Evolutionary conservation across 768 basidiomycete genomes (phyloP), one percentile per base, ranked within the genome.

Genomic region (Termitomyces sp.): DNA sequence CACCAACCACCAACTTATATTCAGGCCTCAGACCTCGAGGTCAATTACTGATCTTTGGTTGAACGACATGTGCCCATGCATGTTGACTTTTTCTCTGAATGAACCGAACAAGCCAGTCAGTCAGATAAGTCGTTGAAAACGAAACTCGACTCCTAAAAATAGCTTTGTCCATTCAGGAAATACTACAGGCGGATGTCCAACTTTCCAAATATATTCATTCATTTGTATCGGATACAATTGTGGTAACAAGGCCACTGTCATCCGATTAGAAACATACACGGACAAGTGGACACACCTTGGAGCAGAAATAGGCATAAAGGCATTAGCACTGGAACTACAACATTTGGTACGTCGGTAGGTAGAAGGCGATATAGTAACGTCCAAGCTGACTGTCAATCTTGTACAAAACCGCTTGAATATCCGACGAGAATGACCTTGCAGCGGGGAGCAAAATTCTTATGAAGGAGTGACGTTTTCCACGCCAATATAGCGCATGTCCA

Each of bases 221-320:
- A 65, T 67, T 74, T n/a, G n/a, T 74, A 46, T 80, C 74, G 31
- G 75, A 76, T 62, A 85, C 72, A 29, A 76, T 83, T 18, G 84
- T 84, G 54, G 79, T 76, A 68, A 86, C 85, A 71, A 85, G 73
- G 13, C 84, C 84, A 66, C 84, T 73, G 51, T 76, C 56, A 33
- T 29, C 12, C 16, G 13, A n/a, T 38, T 57, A 44, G 25, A 9
- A 27, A 3, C 2, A 27, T 22, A 11, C 1, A 41, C 25, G 36
- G 27, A 42, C 49, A 52, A 61, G 54, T 12, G 20, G 29, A 66
- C 82, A 63, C 60, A 89, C 90, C 89, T 91, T 20, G 94, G 93
- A n/a, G 90, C 89, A 33, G 87, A 79, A 56, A 92, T 73, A 46
- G 94, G 92, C 57, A 84, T 76, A 70, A 95, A 96, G 23, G 96